Evolutionary conservation across 192 early-diverging fungal genomes (phyloP), one percentile per base, ranked within the genome.

Genomic region (Coemansia sp.): DNA sequence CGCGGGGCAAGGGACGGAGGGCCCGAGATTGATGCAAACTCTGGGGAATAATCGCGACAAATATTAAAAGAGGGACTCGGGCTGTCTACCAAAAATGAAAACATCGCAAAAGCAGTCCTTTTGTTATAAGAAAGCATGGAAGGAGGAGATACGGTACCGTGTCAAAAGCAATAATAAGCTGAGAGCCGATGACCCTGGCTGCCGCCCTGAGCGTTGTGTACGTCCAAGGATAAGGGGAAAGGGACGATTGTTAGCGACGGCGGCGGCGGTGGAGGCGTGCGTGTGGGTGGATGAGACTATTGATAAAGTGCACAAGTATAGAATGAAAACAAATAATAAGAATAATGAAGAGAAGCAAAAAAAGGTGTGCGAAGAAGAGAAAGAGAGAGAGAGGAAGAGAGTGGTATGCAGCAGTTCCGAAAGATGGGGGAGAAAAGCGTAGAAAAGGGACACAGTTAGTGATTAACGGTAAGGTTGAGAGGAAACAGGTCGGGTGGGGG

Each of bases 1-100:
- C 11, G 14, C n/a, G 21, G 51, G 45, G 45, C 6, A 17, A 19
- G 51, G 31, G 55, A 58, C 55, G 55, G 55, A 58, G 29, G 55
- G 15, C 55, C 27, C 55, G 29, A 32, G 55, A 58, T 58, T 58
- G 55, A 58, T 58, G 55, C 55, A 58, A 58, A 58, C 55, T 58
- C 15, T 58, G 55, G 55, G 55, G 55, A 58, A 58, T 58, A 58
- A 58, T 58, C 27, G 55, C 55, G 23, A 1, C 55, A 58, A 48
- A 58, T 32, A 58, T 58, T 32, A 31, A 58, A 58, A 58, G 27
- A 32, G 51, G 46, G 46, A 48, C 42, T 45, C 42, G 15, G 42
- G 2, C 46, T 19, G 19, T 48, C 46, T 21, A 48, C 17, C 9
- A 23, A 15, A 25, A 12, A 31, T 27, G 27, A 57, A 58, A 58